Percentiles rank a stretch among this genome's conserved stretches.
These are phyloP conservation scores for Nicotiana attenuata DNA, from an alignment of 257 asterid genomes.

Conservation along the genomic window DNA sequence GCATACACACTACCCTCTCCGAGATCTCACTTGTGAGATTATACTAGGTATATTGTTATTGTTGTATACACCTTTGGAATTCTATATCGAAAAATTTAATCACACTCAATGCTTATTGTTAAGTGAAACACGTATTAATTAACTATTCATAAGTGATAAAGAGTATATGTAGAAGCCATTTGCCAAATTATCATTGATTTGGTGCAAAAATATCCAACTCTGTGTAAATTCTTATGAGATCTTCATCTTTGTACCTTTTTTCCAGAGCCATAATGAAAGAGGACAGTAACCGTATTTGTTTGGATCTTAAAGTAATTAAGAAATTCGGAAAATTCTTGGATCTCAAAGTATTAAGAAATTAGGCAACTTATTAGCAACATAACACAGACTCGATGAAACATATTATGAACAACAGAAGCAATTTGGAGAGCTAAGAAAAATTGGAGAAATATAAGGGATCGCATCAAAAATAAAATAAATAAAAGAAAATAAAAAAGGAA, in stretches of 20 bases:
- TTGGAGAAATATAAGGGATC: not conserved
- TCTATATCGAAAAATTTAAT: not conserved
- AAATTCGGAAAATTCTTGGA: not conserved
- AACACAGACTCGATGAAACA: not conserved
- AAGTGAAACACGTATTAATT: not conserved
- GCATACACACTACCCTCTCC: accelerated
- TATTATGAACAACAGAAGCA: not conserved
- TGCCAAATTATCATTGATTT: not conserved
- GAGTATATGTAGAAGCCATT: not conserved
- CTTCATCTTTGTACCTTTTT: not conserved
- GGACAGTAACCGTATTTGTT: not conserved
- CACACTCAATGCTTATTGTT: not conserved
- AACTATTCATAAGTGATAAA: not conserved
- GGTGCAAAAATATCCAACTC: not conserved
- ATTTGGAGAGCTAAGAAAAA: not conserved
- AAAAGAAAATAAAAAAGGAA: not conserved
- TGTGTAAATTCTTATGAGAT: not conserved
- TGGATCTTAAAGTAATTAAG: not conserved
- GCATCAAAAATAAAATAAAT: not conserved
- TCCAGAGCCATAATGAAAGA: not conserved
- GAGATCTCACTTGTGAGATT: no score
- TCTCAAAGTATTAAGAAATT: not conserved
- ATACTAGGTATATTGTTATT: no score
- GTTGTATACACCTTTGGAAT: not conserved
- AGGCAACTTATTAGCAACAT: not conserved